Base-by-base conservation (phyloP, 169 alveolate species). In the Plasmodium falciparum region DNA sequence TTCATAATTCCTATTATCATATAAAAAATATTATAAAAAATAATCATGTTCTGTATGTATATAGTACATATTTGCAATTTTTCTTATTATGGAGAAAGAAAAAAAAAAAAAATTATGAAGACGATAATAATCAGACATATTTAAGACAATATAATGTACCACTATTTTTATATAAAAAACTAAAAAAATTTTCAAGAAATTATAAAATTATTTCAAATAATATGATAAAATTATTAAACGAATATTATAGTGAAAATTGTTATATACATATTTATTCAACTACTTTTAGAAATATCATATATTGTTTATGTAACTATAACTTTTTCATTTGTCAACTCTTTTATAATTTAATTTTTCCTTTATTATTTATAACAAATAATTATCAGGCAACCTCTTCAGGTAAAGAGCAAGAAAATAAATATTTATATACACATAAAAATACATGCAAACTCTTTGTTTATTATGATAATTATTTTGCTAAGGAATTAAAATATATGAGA, bases 201-300 rank as follows among this genome's bases (percentile, higher is more conserved):
- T 83, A 67, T 29, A 58, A 83, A 83, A 2, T 39, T 33, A 13
- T 8, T 8, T 69, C 73, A 39, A 67, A 47, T 33, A 65, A 67
- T 7, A 83, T 83, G 80, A 43, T 83, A 26, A 58, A 67, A 45
- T 15, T 83, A 26, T 26, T 83, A 17, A 59, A 56, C 29, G 47
- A n/a, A 39, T 54, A 29, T 69, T 83, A 83, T 83, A 33, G 83
- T 9, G 91, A 83, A 61, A 52, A 56, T 49, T 56, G 33, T 43
- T 83, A 83, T 56, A 17, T 83, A 13, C 71, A 69, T 83, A 69
- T 83, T 83, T 83, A 83, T 67, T 54, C 83, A 43, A 83, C 56
- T 69, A 45, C 59, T 13, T 61, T 83, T 8, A 67, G 73, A 47
- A 83, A 70, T 49, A 63, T 69, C 17, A 13, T 83, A 24, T 83